Conservation (phyloP, 495 filamentous ascomycete species). For the Cairneyella variabilis region DNA sequence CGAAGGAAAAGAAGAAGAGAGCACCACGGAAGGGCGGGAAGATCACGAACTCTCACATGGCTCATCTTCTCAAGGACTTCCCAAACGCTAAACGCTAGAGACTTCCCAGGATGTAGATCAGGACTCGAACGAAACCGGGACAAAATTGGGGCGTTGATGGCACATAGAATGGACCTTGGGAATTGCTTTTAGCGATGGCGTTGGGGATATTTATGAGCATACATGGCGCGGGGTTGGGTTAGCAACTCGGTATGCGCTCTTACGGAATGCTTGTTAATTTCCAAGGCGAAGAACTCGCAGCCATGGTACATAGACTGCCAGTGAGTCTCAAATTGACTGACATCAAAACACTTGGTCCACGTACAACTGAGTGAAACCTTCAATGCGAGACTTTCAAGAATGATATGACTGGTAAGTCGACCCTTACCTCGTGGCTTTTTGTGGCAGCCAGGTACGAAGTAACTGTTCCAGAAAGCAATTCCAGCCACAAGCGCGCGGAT, state of each 20-base stretch:
- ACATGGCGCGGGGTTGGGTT: too few relatives aligned
- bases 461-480: too few relatives aligned
- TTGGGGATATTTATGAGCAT: conserved; percentile 1
- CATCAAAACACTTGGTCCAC: background rate
- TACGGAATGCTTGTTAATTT: too few relatives aligned
- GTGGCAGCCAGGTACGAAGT: too few relatives aligned
- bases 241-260: too few relatives aligned
- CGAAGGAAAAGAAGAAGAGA: conserved; percentile 67
- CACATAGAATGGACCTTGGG: too few relatives aligned
- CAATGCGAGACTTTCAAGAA: background rate
- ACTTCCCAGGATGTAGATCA: background rate
- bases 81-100: background rate
- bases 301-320: background rate
- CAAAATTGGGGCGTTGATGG: background rate
- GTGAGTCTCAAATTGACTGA: background rate
- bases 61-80: conserved; percentile 76
- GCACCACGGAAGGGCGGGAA: conserved; percentile 64
- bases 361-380: background rate
- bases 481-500: too few relatives aligned
- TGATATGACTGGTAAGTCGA: too few relatives aligned
- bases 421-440: too few relatives aligned
- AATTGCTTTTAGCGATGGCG: conserved; percentile 7
- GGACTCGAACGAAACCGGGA: background rate
- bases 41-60: conserved; percentile 93
- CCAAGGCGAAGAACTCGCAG: background rate